Evolutionary conservation across 257 asterid genomes (phyloP), one percentile per base, ranked within the genome.

Genomic region (Leptodermis oblonga): DNA sequence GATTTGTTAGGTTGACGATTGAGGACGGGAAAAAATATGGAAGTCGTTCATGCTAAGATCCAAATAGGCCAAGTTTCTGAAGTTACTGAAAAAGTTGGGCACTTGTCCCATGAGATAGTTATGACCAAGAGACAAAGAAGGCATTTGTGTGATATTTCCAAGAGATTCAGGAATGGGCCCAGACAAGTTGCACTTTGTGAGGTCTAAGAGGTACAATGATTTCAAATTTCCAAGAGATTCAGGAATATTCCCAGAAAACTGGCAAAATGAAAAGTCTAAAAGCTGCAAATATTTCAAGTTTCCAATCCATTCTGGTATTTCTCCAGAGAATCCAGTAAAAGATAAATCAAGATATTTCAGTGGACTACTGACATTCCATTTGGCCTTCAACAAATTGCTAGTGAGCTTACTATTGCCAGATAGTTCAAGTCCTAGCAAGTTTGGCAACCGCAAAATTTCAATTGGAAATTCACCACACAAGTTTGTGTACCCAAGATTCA

Each of bases 171-270:
- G 82, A 0, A 78, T 18, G 13, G 9, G 23, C 41, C 79, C 79
- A 18, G 20, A 51, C 52, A 78, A 52, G 58, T 52, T 74, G 52
- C 74, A 74, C 0, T 18, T 18, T 12, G 11, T 33, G 31, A 78
- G 71, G 5, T 9, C 4, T 41, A 74, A 53, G 13, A 4, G 2
- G 13, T 25, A 18, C 41, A 74, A 30, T 28, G 59, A 15, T 10
- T 30, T 67, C 31, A 78, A 77, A 46, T 78, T 63, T 31, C 74
- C 74, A 15, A 78, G 54, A 48, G 82, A 59, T 66, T 48, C 52
- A 61, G 82, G 79, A 70, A 78, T 65, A 33, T 33, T 17, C 79
- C 75, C 62, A 39, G 70, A 42, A 69, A 34, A 60, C 15, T 61
- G 31, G 63, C 77, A 72, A 55, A 18, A 0, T 51, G 71, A 72